These are phyloP conservation scores for Cutaneotrichosporon spelunceum DNA, from an alignment of 1,284 basidiomycete species.

Conservation along the genomic window DNA sequence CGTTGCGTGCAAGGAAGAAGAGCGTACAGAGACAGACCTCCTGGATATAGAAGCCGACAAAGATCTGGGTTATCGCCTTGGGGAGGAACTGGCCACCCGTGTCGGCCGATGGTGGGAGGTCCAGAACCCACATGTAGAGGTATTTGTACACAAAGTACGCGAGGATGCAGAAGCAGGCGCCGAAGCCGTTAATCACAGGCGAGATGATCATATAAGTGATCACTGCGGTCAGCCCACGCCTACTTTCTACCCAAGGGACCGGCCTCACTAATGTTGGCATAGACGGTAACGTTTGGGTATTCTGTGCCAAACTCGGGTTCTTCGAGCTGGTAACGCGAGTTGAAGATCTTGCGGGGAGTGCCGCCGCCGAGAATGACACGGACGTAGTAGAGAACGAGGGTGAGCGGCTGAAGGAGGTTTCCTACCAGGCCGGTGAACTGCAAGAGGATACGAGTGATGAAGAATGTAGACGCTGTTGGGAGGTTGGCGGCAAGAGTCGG, in stretches of 20 bases:
- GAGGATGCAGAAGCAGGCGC: constrained; percentile 73
- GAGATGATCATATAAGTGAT: constrained; percentile 85
- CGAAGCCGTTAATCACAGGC: constrained; percentile 90
- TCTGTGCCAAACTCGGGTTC: constrained; percentile 70
- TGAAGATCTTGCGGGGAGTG: constrained; percentile 54
- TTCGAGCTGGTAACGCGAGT: constrained; percentile 47
- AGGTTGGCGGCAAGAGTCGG: constrained; percentile 60
- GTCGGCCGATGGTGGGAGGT: constrained; percentile 69
- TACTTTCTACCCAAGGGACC: no score
- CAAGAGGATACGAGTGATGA: constrained; percentile 67
- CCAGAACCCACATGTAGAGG: constrained; percentile 72
- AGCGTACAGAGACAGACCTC: constrained; percentile 73
- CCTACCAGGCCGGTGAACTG: constrained; percentile 50
- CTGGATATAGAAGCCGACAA: constrained; percentile 88
- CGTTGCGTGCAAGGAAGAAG: constrained; percentile 76
- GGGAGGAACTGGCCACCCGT: constrained; percentile 96
- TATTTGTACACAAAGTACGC: constrained; percentile 88
- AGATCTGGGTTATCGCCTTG: constrained; percentile 85
- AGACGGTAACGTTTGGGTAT: constrained; percentile 66
- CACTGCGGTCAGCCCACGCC: constrained; percentile 49
- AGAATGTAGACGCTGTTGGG: constrained; percentile 71
- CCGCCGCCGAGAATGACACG: constrained; percentile 57
- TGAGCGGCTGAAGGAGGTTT: constrained; percentile 61
- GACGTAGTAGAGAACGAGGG: constrained; percentile 65
- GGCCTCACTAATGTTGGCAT: constrained; percentile 74